A percentile compares a stretch with the other conserved stretches of the same genome.
Conservation (phyloP, 768 basidiomycete genomes). For the Boletus rufocinnamomeus region DNA sequence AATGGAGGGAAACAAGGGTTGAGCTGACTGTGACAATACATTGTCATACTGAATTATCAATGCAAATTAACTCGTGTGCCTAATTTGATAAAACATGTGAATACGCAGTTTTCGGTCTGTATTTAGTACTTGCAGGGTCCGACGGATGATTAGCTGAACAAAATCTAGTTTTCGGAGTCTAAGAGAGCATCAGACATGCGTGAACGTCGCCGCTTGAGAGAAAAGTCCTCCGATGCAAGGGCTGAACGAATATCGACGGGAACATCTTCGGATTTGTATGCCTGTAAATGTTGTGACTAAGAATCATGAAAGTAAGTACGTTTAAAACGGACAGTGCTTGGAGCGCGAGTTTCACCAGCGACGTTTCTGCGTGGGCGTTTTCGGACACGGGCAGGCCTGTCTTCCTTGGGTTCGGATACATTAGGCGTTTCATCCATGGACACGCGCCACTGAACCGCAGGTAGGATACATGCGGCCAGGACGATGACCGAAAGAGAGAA, state of each 20-base stretch:
- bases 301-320: not conserved
- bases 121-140: constrained; percentile 14
- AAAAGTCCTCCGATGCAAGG: constrained; percentile 28
- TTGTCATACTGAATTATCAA: constrained; percentile 12
- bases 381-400: constrained; percentile 25
- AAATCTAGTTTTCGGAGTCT: constrained; percentile 32
- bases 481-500: constrained; percentile 47
- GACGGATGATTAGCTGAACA: constrained; percentile 6
- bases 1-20: constrained; percentile 2
- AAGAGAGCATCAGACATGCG: constrained; percentile 36
- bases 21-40: constrained; percentile 11
- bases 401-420: constrained; percentile 21
- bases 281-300: constrained; percentile 24
- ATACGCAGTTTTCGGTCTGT: constrained; percentile 18
- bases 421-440: constrained; percentile 17
- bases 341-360: constrained; percentile 22
- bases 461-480: constrained; percentile 54
- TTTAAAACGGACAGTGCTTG: constrained; percentile 26
- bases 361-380: constrained; percentile 31
- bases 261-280: constrained; percentile 29
- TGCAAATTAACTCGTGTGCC: constrained; percentile 28
- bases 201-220: constrained; percentile 50
- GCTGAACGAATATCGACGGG: constrained; percentile 35
- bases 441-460: constrained; percentile 38
- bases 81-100: constrained; percentile 26